Conservation (phyloP, 108 stramenopile species). For the Cyclotella sp. region DNA sequence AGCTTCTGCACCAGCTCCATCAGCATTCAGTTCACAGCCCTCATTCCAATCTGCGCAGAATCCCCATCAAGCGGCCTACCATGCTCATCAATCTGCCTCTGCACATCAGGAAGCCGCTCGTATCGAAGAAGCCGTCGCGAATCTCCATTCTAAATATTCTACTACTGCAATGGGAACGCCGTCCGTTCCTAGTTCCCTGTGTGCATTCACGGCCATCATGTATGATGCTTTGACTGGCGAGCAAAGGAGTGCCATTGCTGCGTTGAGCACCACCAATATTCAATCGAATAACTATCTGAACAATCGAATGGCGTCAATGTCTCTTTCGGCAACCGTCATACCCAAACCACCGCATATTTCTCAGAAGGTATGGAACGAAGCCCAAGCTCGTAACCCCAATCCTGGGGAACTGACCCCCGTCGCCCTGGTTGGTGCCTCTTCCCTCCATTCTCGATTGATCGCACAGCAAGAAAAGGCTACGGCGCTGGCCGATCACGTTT, state of each 20-base stretch:
- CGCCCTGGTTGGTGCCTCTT: conserved; percentile 68
- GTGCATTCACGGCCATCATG: conserved; percentile 68
- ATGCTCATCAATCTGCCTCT: conserved; percentile 73
- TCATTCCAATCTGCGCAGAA: neutral
- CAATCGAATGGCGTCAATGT: neutral
- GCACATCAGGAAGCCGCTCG: conserved; percentile 76
- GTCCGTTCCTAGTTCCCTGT: conserved; percentile 32
- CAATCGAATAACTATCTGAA: neutral
- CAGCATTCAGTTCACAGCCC: neutral
- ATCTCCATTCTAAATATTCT: conserved; percentile 63
- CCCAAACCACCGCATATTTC: conserved; percentile 73
- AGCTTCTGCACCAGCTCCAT: neutral
- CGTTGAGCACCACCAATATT: conserved; percentile 36
- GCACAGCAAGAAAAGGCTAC: conserved; percentile 69
- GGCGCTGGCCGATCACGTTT: conserved; percentile 39
- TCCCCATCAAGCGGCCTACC: conserved; percentile 75
- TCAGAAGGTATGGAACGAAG: conserved; percentile 69
- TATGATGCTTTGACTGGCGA: conserved; percentile 79
- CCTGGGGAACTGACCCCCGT: conserved; percentile 65
- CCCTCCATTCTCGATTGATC: conserved; percentile 65
- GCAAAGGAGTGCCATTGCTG: conserved; percentile 34
- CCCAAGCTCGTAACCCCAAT: conserved; percentile 86
- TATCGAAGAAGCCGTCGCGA: conserved; percentile 56
- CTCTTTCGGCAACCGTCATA: conserved; percentile 23
- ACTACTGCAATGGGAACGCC: conserved; percentile 32